Evolutionary conservation across 2,329 filamentous ascomycete genomes (phyloP).

Genomic region (Trichoderma atroviride): DNA sequence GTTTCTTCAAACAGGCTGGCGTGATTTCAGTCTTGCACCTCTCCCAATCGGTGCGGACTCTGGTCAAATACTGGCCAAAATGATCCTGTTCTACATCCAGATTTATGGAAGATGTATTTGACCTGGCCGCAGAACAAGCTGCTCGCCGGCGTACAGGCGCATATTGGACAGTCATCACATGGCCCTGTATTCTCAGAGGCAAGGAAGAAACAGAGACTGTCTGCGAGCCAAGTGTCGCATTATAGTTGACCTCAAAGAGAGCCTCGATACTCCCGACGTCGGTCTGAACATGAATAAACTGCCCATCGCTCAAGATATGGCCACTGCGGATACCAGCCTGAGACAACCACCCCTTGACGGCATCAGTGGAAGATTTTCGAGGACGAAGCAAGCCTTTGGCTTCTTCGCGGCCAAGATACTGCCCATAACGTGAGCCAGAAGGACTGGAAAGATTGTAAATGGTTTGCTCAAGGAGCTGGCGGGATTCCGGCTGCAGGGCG

Average conservation of each 20-base stretch:
- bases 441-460: conserved; percentile 55
- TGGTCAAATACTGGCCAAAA: not conserved
- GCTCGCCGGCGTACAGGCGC: not conserved
- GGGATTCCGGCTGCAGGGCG: conserved; percentile 34
- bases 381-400: conserved; percentile 54
- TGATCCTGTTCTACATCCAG: not conserved
- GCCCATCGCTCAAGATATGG: conserved; percentile 41
- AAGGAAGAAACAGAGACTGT: not conserved
- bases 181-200: not conserved
- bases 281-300: conserved; percentile 48
- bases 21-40: conserved; percentile 46
- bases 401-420: conserved; percentile 51
- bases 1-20: conserved; percentile 47
- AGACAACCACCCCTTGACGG: conserved; percentile 51
- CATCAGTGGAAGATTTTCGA: conserved; percentile 41
- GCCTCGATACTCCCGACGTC: conserved; percentile 46
- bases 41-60: conserved; percentile 26
- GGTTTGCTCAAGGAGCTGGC: conserved; percentile 44
- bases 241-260: conserved; percentile 42
- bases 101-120: not conserved
- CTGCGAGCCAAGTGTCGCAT: not conserved
- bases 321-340: conserved; percentile 42
- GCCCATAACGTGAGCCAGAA: conserved; percentile 49
- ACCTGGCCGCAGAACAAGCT: not conserved
- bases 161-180: conserved; percentile 15